Evolutionary conservation across 75 land plant species (phyloP).

Genomic region (Cryptomeria japonica): DNA sequence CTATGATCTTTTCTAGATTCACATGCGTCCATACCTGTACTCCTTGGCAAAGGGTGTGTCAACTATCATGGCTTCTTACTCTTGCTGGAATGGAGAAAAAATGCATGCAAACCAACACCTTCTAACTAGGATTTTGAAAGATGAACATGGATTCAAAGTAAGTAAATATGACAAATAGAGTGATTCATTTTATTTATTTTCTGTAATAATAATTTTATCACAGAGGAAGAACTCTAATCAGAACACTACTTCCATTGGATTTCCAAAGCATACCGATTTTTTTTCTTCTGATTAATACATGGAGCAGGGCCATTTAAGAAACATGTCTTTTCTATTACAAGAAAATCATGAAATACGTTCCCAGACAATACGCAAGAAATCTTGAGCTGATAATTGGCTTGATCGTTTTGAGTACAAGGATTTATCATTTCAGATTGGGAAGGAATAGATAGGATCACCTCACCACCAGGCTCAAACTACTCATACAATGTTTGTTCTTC

Average conservation of each 20-base stretch:
- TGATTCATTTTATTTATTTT: not conserved
- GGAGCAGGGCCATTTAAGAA: not conserved
- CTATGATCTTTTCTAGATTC: slow-evolving; percentile 58
- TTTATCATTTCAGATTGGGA: slow-evolving; percentile 83
- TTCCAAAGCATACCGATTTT: not conserved
- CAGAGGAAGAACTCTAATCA: not conserved
- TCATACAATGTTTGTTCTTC: slow-evolving; percentile 44
- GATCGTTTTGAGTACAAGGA: slow-evolving; percentile 41
- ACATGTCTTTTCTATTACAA: not conserved
- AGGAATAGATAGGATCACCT: slow-evolving; percentile 60
- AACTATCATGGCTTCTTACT: slow-evolving; percentile 85
- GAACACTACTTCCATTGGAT: not conserved
- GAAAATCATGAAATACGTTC: not conserved
- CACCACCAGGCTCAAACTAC: slow-evolving; percentile 61
- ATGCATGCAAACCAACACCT: slow-evolving; percentile 60
- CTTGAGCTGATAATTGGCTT: not conserved
- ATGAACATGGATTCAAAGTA: slow-evolving; percentile 70
- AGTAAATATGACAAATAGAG: not conserved
- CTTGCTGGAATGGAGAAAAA: slow-evolving; percentile 84
- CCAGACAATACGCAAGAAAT: not conserved
- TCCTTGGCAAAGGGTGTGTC: slow-evolving; percentile 74
- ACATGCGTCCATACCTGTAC: slow-evolving; percentile 79
- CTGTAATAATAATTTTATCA: not conserved
- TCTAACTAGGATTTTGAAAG: slow-evolving; percentile 59
- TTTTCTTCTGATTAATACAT: not conserved